Evolutionary conservation across 306 rosid species (phyloP).

Genomic region (Medicago truncatula): MtrunA17r5.0-ANR NC_053049.1:31410001-31410500

Average conservation of each 20-base stretch:
- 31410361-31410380: constrained; percentile 60
- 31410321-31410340: constrained; percentile 49
- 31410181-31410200: too few relatives aligned
- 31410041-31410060: too few relatives aligned
- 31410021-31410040: too few relatives aligned
- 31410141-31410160: too few relatives aligned
- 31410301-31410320: neutral
- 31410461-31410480: constrained; percentile 46
- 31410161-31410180: too few relatives aligned
- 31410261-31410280: constrained; percentile 23
- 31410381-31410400: constrained; percentile 61
- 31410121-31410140: too few relatives aligned
- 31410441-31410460: constrained; percentile 71
- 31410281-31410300: neutral
- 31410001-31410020: too few relatives aligned
- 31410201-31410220: too few relatives aligned
- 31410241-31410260: neutral
- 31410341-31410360: constrained; percentile 86
- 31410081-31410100: too few relatives aligned
- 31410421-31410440: constrained; percentile 74
- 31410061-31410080: too few relatives aligned
- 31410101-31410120: too few relatives aligned
- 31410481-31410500: constrained; percentile 59
- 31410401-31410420: constrained; percentile 44
- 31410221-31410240: too few relatives aligned